Evolutionary conservation across 371 early-diverging fungal genomes (phyloP).

Genomic region (Mortierella sp.): DNA sequence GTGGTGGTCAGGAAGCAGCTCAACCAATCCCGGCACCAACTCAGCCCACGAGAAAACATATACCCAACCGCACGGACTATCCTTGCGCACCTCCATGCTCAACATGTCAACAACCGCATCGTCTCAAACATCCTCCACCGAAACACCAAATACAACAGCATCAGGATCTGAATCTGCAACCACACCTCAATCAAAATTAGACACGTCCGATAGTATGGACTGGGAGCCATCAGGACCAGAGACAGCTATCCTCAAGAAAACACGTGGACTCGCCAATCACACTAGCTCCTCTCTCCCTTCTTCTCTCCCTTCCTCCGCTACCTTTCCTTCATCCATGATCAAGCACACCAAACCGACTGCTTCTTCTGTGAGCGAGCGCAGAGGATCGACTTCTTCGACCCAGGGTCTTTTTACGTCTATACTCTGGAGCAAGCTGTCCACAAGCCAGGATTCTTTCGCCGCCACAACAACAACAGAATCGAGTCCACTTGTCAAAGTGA

Average conservation of each 20-base stretch:
- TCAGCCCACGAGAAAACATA: slow-evolving; percentile 19
- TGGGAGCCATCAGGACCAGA: slow-evolving; percentile 55
- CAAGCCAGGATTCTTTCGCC: slow-evolving; percentile 23
- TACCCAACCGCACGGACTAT: slow-evolving; percentile 18
- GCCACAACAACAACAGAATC: background rate
- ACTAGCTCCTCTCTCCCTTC: slow-evolving; percentile 22
- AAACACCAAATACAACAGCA: background rate
- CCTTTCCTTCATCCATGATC: slow-evolving; percentile 32
- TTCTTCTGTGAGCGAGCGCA: slow-evolving; percentile 15
- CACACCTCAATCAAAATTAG: background rate
- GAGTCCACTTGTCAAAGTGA: background rate
- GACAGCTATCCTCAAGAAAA: slow-evolving; percentile 8
- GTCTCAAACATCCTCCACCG: slow-evolving; percentile 1
- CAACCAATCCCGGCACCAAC: slow-evolving; percentile 18
- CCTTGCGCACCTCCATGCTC: slow-evolving; percentile 11
- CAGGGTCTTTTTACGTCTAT: slow-evolving; percentile 27
- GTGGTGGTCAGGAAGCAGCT: slow-evolving; percentile 47
- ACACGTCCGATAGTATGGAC: slow-evolving; percentile 25
- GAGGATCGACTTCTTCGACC: slow-evolving; percentile 29
- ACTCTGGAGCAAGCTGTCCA: slow-evolving; percentile 33
- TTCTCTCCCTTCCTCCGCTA: slow-evolving; percentile 29
- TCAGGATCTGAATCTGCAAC: background rate
- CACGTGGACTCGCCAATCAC: background rate
- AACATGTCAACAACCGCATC: background rate
- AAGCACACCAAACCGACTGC: slow-evolving; percentile 22